Evolutionary conservation across 805 yeast genomes (phyloP), one percentile per base, ranked within the genome.

Genomic region (Ogataea methanolica): DNA sequence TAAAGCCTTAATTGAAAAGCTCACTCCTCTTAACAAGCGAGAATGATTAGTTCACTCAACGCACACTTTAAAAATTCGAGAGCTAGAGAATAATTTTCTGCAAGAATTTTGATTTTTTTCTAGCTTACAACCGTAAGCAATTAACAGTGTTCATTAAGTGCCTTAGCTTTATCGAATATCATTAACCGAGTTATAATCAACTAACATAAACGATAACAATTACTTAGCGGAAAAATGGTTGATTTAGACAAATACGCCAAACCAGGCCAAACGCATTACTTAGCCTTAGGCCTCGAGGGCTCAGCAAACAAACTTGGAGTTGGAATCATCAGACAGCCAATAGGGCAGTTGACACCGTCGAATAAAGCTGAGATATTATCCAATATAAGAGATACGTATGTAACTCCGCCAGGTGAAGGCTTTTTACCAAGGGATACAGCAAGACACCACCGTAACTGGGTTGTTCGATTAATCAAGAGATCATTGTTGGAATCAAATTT

Each of bases 351-450:
- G 21, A 67, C 82, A 0, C 68, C 70, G 5, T 58, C 68, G 1
- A 86, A 88, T 58, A 69, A 81, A 36, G 95, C 96, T 0, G 78
- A 76, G 49, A 86, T 94, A 1, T 72, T 94, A 33, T 72, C 96
- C n/a, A 94, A 94, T 66, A 82, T 94, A 36, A 78, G 99, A 73
- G 96, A 94, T 65, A 94, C 99, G 0, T 94, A 92, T 62, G 74
- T 87, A 33, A 85, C 98, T 1, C 99, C 99, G 8, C 96, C 98
- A 1, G 99, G 99, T 2, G 97, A 94, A 68, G 99, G 99, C 1
- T 94, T 94, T 58, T 68, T 94, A 39, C 99, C 99, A 1, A 69
- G 98, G 50, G 99, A 94, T 61, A 90, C 97, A 0, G 98, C 99
- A 5, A 75, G 96, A 55, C 99, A 94, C 63, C 99, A 94, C 65